Conservation (phyloP, 2,329 filamentous ascomycete species). For the Plectosphaerella sp. region DNA sequence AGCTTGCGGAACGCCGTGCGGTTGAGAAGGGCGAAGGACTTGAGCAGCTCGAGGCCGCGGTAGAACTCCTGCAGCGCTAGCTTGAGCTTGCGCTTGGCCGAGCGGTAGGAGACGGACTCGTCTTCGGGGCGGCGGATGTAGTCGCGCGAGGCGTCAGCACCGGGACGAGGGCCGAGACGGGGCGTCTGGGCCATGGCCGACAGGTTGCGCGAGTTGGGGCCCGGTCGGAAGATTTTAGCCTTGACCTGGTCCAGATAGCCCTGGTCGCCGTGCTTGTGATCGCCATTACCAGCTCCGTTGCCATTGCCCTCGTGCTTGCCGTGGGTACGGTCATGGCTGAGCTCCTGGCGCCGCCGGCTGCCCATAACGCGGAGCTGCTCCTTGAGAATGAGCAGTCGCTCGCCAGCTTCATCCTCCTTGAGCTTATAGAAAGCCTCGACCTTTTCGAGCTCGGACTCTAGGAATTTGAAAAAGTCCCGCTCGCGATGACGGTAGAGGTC, state of each 20-base stretch:
- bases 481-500: conserved; percentile 68
- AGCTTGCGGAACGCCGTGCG: conserved; percentile 93
- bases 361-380: conserved; percentile 92
- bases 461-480: conserved; percentile 80
- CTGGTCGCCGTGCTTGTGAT: conserved; percentile 18
- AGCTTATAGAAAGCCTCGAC: conserved; percentile 84
- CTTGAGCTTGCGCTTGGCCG: conserved; percentile 89
- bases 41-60: conserved; percentile 82
- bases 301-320: conserved; percentile 21
- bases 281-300: conserved; percentile 18
- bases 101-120: conserved; percentile 73
- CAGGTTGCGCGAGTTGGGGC: conserved; percentile 57
- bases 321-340: conserved; percentile 39
- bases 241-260: conserved; percentile 51
- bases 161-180: conserved; percentile 22
- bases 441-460: conserved; percentile 83
- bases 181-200: conserved; percentile 50
- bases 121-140: conserved; percentile 44
- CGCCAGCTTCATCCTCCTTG: conserved; percentile 81
- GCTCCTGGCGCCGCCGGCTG: conserved; percentile 72
- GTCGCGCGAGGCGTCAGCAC: conserved; percentile 34
- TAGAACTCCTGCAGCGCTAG: conserved; percentile 90
- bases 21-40: conserved; percentile 86
- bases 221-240: conserved; percentile 48
- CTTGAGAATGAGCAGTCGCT: conserved; percentile 65